Evolutionary conservation across 768 basidiomycete species (phyloP).

Genomic region (Podaxis sp.): DNA sequence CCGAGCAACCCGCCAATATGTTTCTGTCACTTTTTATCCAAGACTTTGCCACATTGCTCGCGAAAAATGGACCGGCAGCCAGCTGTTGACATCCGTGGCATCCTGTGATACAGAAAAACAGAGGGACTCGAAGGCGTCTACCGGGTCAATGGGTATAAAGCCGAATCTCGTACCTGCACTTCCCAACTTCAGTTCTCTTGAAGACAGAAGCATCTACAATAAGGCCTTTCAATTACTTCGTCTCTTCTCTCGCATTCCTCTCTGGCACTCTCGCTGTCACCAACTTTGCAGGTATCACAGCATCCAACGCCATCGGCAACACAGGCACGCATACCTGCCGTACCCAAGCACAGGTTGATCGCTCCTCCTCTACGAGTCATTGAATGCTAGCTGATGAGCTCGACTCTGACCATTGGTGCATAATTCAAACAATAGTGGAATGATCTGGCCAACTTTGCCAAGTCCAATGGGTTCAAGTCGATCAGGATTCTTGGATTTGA

Average conservation of each 20-base stretch:
- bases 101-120: neutral
- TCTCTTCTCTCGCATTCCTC: constrained; percentile 14
- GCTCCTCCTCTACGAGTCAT: neutral
- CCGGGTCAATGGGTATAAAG: neutral
- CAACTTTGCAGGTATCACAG: constrained; percentile 30
- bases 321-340: constrained; percentile 30
- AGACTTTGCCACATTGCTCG: neutral
- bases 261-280: constrained; percentile 24
- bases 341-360: constrained; percentile 29
- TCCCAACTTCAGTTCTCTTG: neutral
- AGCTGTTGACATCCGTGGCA: neutral
- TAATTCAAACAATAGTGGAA: constrained; percentile 28
- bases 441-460: constrained; percentile 27
- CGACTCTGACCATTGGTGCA: neutral
- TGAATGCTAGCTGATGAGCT: neutral
- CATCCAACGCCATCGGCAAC: constrained; percentile 31
- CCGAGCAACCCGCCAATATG: neutral
- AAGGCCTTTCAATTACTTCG: neutral
- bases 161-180: neutral
- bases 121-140: neutral
- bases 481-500: constrained; percentile 37
- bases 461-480: constrained; percentile 29
- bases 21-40: neutral
- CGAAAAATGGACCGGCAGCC: neutral
- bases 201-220: neutral